Conservation (phyloP, 192 early-diverging fungal genomes). For the Coemansia sp. region DNA sequence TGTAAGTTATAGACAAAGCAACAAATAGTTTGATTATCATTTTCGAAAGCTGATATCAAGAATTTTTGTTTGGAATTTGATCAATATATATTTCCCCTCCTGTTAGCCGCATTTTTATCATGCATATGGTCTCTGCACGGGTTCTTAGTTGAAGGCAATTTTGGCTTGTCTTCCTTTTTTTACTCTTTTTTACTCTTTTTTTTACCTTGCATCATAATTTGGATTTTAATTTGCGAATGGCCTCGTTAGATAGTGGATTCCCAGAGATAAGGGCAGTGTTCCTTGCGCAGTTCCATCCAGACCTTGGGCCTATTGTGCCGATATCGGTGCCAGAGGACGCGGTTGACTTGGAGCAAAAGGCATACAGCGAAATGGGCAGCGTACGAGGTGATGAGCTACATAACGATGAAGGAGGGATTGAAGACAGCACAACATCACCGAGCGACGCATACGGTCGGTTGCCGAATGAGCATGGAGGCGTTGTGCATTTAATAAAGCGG, state of each 20-base stretch:
- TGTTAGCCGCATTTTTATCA: too few relatives aligned
- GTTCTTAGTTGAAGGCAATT: background rate
- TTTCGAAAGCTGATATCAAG: too few relatives aligned
- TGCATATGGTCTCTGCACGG: slow-evolving; percentile 1
- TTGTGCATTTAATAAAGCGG: slow-evolving; percentile 35
- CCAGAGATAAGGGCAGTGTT: slow-evolving; percentile 48
- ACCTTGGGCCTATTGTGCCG: slow-evolving; percentile 44
- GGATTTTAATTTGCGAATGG: background rate
- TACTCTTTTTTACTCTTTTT: slow-evolving; percentile 4
- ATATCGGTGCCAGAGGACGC: slow-evolving; percentile 45
- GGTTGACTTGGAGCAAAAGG: slow-evolving; percentile 29
- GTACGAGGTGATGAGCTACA: slow-evolving; percentile 5
- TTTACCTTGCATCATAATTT: background rate
- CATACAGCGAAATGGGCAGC: slow-evolving; percentile 8
- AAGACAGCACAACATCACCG: background rate
- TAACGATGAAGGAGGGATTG: background rate
- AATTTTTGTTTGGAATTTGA: background rate
- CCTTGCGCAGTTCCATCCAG: slow-evolving; percentile 43
- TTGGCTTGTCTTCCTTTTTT: background rate
- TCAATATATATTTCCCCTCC: background rate
- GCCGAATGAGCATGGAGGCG: background rate
- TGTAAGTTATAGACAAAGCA: too few relatives aligned
- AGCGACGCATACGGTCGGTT: background rate
- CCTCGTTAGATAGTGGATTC: slow-evolving; percentile 17
- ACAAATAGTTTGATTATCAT: too few relatives aligned